phyloP scores from a whole-genome alignment of 805 yeast species.

The Myxozyma lipomycoides region DNA sequence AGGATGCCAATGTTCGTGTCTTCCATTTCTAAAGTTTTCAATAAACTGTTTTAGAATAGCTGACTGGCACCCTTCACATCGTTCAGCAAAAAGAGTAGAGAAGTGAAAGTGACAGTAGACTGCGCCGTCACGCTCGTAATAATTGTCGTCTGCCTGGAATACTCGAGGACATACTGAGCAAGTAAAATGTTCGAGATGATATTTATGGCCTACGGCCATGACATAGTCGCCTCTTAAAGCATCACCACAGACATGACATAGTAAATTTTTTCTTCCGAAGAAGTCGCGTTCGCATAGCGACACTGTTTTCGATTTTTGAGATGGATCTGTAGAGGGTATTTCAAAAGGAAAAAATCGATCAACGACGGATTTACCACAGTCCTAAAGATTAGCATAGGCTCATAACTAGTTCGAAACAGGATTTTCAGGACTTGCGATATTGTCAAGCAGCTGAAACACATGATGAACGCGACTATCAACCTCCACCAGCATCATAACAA shows the following conservation, averaged over 20 bases:
- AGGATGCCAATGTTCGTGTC: conserved; percentile 97
- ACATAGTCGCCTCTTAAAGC: conserved; percentile 91
- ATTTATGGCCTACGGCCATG: conserved; percentile 86
- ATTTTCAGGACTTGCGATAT: too few relatives aligned
- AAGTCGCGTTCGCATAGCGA: conserved; percentile 90
- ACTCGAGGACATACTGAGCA: conserved; percentile 82
- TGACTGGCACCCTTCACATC: conserved; percentile 89
- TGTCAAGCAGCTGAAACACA: too few relatives aligned
- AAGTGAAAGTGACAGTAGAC: conserved; percentile 92
- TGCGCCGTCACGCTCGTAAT: conserved; percentile 77
- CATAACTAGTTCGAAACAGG: too few relatives aligned
- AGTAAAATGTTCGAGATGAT: conserved; percentile 91
- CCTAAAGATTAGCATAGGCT: too few relatives aligned
- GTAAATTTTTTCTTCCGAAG: conserved; percentile 74
- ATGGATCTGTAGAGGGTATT: conserved; percentile 22
- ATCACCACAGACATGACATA: conserved; percentile 80
- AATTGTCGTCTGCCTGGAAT: conserved; percentile 87
- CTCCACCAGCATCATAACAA: neutral
- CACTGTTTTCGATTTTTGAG: conserved; percentile 33
- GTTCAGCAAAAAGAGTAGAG: conserved; percentile 76
- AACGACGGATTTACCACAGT: conserved; percentile 77
- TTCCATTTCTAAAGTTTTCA: conserved; percentile 84
- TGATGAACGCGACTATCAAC: neutral
- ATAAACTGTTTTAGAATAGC: conserved; percentile 93
- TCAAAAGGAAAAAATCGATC: conserved; percentile 86